Evolutionary conservation across 179 eudicot genomes (phyloP), one percentile per base, ranked within the genome.

Genomic region (Sideroxylon spinosum): DNA sequence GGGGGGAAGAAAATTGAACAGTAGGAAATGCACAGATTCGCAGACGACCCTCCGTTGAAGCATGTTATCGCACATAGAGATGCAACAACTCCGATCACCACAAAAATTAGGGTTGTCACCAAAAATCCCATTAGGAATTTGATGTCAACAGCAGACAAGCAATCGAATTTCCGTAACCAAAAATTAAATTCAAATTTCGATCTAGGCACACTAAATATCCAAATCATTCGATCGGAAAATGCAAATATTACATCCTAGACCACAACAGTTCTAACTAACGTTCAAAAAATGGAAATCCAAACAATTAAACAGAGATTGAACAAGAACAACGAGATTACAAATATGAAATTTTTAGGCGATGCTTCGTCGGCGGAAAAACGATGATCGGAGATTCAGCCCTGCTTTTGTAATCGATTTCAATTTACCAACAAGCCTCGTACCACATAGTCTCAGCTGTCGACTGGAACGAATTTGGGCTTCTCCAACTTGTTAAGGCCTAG

Each of bases 31-130:
- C 90, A 95, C 98, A 93, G 91, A 84, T 93, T 95, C 20, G 98
- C 81, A 48, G 98, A 95, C 79, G 98, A 91, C 37, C 98, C 98
- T 79, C 87, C 83, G 79, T 89, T 95, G 89, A 81, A 95, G 90
- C 98, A 95, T 81, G 93, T 86, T 84, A 93, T 88, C 85, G 90
- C 81, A 69, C 85, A 89, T 11, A 95, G 87, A 56, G 81, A 87
- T 8, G 93, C 95, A 86, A 90, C 89, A 29, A 95, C 70, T 32
- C 98, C 98, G 23, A 91, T 79, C 81, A 86, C 89, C 28, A 87
- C 62, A 82, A 95, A 95, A 73, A 90, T 88, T 80, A 90, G 86
- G 82, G 91, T 88, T 85, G 98, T 93, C 23, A 95, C 86, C 49
- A 95, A 44, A 73, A 88, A 88, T 26, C 86, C 91, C 91, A 88